A percentile compares a stretch with the other conserved stretches of the same genome.
Conservation (phyloP, 2,329 filamentous ascomycete genomes). For the Fusarium tupiense region DNA sequence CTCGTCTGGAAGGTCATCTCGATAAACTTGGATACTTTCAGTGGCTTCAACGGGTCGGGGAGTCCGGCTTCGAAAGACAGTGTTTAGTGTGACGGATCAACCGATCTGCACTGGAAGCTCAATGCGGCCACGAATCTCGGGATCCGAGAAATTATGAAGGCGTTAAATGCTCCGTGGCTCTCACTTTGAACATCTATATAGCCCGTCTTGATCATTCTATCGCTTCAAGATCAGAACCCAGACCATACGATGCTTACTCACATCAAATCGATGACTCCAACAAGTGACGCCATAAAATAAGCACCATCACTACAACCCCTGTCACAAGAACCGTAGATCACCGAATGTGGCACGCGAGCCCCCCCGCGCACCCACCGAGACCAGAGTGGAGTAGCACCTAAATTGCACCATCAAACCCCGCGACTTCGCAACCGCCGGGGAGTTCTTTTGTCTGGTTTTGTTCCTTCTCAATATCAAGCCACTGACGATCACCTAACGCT, state of each 20-base stretch:
- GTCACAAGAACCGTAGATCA: slow-evolving; percentile 25
- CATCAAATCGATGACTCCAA: slow-evolving; percentile 12
- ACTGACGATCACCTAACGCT: slow-evolving; percentile 1
- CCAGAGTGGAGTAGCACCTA: slow-evolving; percentile 19
- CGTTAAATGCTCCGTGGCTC: not conserved
- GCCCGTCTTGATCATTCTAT: not conserved
- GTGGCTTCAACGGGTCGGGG: not conserved
- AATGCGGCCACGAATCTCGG: not conserved
- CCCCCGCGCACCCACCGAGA: slow-evolving; percentile 21
- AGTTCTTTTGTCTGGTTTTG: slow-evolving; percentile 1
- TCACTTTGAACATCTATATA: not conserved
- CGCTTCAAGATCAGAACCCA: not conserved
- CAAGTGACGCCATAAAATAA: slow-evolving; percentile 24
- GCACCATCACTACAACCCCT: slow-evolving; percentile 2
- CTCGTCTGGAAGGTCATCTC: not conserved
- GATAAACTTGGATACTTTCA: not conserved
- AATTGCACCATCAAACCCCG: slow-evolving; percentile 39
- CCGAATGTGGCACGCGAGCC: slow-evolving; percentile 12
- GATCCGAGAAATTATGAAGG: not conserved
- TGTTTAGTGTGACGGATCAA: not conserved
- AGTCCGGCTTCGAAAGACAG: not conserved
- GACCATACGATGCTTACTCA: slow-evolving; percentile 8
- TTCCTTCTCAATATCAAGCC: slow-evolving; percentile 3
- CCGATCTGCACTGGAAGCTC: not conserved
- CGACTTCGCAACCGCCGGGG: slow-evolving; percentile 26